These are phyloP conservation scores for Samsoniella hepiali DNA, from an alignment of 2,329 filamentous ascomycete genomes.

Conservation along the genomic window DNA sequence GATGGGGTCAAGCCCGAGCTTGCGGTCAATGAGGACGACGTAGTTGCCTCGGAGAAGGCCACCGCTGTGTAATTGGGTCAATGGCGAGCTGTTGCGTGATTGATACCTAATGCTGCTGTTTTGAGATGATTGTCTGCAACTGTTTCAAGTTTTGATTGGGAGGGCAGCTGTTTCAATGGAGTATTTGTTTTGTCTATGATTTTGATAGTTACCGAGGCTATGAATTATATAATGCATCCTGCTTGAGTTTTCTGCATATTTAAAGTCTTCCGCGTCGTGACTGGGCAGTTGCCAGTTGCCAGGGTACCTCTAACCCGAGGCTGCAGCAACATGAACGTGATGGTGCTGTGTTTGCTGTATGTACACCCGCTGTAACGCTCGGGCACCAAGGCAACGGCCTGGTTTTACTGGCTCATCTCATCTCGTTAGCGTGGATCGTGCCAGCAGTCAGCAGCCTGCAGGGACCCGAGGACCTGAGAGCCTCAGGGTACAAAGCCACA, in stretches of 20 bases:
- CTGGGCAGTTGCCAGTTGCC: too few relatives aligned
- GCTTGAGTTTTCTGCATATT: neutral
- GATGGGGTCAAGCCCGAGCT: neutral
- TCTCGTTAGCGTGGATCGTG: neutral
- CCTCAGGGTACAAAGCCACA: neutral
- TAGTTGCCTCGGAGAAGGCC: neutral
- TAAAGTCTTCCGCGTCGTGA: too few relatives aligned
- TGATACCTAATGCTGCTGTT: conserved; percentile 8
- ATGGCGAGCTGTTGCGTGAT: neutral
- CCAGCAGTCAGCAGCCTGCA: neutral
- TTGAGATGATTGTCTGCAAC: conserved; percentile 3
- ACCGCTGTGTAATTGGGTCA: neutral
- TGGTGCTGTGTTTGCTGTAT: too few relatives aligned
- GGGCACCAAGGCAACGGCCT: too few relatives aligned
- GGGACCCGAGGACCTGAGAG: neutral
- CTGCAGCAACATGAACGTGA: too few relatives aligned
- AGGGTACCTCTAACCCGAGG: too few relatives aligned
- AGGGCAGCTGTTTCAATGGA: conserved; percentile 15
- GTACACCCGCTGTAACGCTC: too few relatives aligned
- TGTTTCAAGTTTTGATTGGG: conserved; percentile 5
- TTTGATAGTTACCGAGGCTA: conserved; percentile 1
- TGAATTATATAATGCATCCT: neutral
- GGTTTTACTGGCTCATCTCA: too few relatives aligned
- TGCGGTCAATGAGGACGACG: neutral
- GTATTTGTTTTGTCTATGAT: conserved; percentile 3